Evolutionary conservation across 2,329 filamentous ascomycete species (phyloP), one percentile per base, ranked within the genome.

Genomic region (Boeremia exigua): DNA sequence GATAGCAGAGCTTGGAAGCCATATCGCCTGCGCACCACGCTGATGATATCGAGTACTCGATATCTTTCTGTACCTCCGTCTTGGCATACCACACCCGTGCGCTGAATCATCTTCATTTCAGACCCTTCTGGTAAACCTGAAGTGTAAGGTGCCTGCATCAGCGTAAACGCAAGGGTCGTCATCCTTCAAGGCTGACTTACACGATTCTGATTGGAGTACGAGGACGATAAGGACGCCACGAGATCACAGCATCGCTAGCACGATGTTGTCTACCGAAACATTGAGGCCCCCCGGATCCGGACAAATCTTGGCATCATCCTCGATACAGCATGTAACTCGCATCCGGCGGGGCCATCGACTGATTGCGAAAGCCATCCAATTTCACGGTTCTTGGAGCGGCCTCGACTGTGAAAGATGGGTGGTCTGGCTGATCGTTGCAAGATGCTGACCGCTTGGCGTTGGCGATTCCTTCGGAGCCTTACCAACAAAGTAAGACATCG

Each of bases 41-140:
- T 36, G 17, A 38, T n/a, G 12, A 17, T 30, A 5, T 32, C 5
- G 12, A 38, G 7, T n/a, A 15, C 17, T 23, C 19, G 19, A 23
- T 3, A 12, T n/a, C 23, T 32, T 17, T 11, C 6, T 37, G 34
- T 11, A 5, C 6, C 19, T 10, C 10, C 7, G 19, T 9, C 38
- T 48, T 54, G 43, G 43, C 37, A 48, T 10, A 4, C 38, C 28
- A 38, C 51, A 44, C 36, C 6, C 19, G 38, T 43, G 37, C 37
- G 25, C 27, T 8, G 28, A 19, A 3, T 27, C n/a, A 12, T 28
- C 8, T 15, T 34, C n/a, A 28, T n/a, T 25, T 36, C 19, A 40
- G 29, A 4, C 23, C 32, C 28, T 36, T 34, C 8, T 29, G 27
- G 9, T 47, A 23, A n/a, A 37, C 42, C 37, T 34, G 29, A 29